phyloP scores from a whole-genome alignment of 2,329 filamentous ascomycete genomes.

The Ceratocystis diversiconidia region DNA sequence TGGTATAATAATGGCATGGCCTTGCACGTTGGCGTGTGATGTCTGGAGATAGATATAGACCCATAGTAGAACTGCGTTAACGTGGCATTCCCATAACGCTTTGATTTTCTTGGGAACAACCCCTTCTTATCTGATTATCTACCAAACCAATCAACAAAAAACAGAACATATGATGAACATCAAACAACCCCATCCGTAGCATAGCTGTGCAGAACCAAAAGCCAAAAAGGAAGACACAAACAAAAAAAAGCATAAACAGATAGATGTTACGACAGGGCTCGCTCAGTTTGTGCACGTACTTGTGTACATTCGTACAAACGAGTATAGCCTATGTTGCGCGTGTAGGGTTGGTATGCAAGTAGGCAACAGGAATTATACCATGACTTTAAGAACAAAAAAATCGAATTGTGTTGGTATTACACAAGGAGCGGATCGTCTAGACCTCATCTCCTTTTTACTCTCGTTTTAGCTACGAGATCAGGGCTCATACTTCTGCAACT shows the following conservation, averaged over 20 bases:
- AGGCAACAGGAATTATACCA: background rate
- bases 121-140: background rate
- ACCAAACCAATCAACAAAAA: background rate
- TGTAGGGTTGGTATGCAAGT: too few species aligned
- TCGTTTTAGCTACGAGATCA: slow-evolving; percentile 4
- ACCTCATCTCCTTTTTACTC: slow-evolving; percentile 10
- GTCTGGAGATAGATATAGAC: background rate
- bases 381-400: slow-evolving; percentile 16
- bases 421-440: slow-evolving; percentile 15
- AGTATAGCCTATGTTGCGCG: too few species aligned
- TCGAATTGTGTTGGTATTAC: slow-evolving; percentile 15
- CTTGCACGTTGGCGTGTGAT: too few species aligned
- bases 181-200: background rate
- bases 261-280: background rate
- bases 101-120: background rate
- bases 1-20: too few species aligned
- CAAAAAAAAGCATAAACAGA: slow-evolving; percentile 5
- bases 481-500: background rate
- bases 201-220: background rate
- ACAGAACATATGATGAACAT: background rate
- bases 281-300: background rate
- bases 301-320: background rate
- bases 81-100: background rate
- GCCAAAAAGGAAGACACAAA: background rate
- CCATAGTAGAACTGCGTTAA: background rate